Percentiles rank a stretch among this genome's conserved stretches.
Evolutionary conservation across 345 rosid species (phyloP).

Genomic region (Angophora floribunda): DNA sequence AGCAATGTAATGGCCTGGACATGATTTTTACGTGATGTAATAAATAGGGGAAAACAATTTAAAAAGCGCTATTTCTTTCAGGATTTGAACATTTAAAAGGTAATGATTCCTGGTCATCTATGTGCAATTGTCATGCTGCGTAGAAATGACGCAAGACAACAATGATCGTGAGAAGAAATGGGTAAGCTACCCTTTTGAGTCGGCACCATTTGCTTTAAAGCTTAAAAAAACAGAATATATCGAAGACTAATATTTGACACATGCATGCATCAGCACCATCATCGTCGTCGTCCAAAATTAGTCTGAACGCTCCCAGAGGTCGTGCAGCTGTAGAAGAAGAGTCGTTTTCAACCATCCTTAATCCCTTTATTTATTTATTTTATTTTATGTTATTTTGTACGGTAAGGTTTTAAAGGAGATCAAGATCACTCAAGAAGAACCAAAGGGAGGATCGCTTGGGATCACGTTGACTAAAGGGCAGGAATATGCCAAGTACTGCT

Average conservation of each 20-base stretch:
- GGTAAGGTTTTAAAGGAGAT: background rate
- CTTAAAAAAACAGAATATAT: background rate
- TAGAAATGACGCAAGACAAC: background rate
- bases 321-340: background rate
- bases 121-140: background rate
- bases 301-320: background rate
- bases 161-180: background rate
- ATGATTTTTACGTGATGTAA: background rate
- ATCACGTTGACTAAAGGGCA: background rate
- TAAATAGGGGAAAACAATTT: background rate
- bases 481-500: background rate
- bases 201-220: background rate
- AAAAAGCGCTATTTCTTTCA: background rate
- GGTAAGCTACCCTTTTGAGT: background rate
- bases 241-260: background rate
- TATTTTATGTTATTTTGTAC: background rate
- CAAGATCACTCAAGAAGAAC: background rate
- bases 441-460: background rate
- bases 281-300: background rate
- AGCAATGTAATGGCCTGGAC: background rate
- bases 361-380: background rate
- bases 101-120: background rate
- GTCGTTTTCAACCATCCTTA: background rate
- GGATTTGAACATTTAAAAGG: background rate
- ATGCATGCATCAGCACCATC: background rate